Evolutionary conservation across 2,329 filamentous ascomycete genomes (phyloP).

Genomic region (Ascochyta fabae): DNA sequence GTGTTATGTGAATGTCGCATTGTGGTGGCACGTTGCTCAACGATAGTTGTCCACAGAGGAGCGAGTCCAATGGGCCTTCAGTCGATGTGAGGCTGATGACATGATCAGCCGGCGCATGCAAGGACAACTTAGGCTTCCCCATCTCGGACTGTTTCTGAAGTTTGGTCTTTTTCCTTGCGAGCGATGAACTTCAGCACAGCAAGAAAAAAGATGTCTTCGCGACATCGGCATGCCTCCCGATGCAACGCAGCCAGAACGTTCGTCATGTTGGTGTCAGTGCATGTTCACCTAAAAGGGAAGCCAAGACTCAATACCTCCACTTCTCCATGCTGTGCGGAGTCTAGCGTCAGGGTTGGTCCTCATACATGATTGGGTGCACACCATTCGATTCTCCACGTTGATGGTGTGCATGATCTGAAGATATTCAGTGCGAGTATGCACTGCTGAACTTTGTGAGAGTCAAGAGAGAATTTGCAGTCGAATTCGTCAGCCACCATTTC

Average conservation of each 20-base stretch:
- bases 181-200: background rate
- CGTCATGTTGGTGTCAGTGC: background rate
- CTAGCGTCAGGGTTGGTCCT: background rate
- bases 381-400: slow-evolving; percentile 1
- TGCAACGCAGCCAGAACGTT: background rate
- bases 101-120: slow-evolving; percentile 7
- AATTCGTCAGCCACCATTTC: background rate
- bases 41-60: slow-evolving; percentile 2
- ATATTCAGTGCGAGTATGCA: background rate
- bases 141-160: background rate
- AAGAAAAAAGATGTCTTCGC: background rate
- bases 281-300: slow-evolving; percentile 3
- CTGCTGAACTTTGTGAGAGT: background rate
- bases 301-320: slow-evolving; percentile 9
- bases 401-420: background rate
- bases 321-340: background rate
- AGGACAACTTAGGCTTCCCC: slow-evolving; percentile 7
- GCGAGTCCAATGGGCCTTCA: background rate
- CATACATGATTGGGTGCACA: background rate
- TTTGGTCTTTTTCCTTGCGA: background rate
- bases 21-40: slow-evolving; percentile 3
- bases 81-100: background rate
- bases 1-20: slow-evolving; percentile 6
- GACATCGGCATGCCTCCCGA: background rate
- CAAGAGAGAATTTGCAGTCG: background rate